Evolutionary conservation across 495 filamentous ascomycete species (phyloP), one percentile per base, ranked within the genome.

Genomic region (Cladorrhinum samala): DNA sequence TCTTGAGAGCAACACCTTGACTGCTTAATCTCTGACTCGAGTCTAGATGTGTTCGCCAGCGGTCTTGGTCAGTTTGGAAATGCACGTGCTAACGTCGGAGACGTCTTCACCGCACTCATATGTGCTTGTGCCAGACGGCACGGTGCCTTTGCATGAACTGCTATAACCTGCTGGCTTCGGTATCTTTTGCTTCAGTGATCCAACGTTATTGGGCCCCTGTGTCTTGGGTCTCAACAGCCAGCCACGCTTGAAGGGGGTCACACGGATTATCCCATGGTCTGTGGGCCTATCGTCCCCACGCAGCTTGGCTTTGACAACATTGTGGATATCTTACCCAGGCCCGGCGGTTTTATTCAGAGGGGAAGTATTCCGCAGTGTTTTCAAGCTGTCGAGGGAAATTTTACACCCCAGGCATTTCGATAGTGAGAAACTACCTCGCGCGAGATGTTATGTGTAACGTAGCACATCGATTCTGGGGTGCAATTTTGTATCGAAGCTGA

Each of bases 11-110:
- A n/a, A n/a, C n/a, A n/a, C n/a, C n/a, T n/a, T n/a, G n/a, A n/a
- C n/a, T n/a, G n/a, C n/a, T n/a, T n/a, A n/a, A n/a, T n/a, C n/a
- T n/a, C n/a, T n/a, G n/a, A n/a, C n/a, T n/a, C n/a, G n/a, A 33
- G 27, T 6, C 77, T 98, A 43, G 97, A 97, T 66, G 80, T 96
- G 54, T 95, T 96, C 57, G 93, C 93, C 14, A 86, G 88, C 68
- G 92, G 91, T 67, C 78, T 98, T 40, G 91, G 92, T 53, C 87
- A 95, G 68, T 95, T 89, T n/a, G 89, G 89, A 56, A 97, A 98
- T 70, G 88, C 91, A 21, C 88, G 93, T 73, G 91, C 93, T 44
- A 96, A 96, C 71, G 76, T 82, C 46, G 85, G 91, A 42, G 93
- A 98, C 69, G 79, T 96, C 62, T 96, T 97, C 69, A 83, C 80